These are phyloP conservation scores for Eimeria acervulina DNA, from an alignment of 169 alveolate genomes.

Conservation along the genomic window DNA sequence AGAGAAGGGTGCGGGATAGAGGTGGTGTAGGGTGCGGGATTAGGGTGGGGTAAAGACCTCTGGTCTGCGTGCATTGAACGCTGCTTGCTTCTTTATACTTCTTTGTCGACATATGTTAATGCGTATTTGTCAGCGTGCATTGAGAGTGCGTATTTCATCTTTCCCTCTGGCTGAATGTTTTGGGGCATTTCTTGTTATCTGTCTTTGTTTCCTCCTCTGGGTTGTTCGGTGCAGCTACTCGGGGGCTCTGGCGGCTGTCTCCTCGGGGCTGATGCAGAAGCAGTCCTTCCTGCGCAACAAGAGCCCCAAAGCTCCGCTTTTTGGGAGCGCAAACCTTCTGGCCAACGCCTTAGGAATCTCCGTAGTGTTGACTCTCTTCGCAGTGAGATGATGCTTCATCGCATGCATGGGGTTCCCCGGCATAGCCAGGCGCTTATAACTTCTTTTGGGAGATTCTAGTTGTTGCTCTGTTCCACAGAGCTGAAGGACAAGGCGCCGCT, in stretches of 20 bases:
- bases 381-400: not conserved
- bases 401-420: not conserved
- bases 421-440: not conserved
- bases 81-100: not conserved
- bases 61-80: not conserved
- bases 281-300: constrained; percentile 49
- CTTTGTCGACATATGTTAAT: not conserved
- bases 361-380: constrained; percentile 11
- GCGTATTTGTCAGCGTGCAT: not conserved
- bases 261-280: constrained; percentile 66
- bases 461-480: not conserved
- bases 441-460: not conserved
- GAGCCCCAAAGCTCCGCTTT: constrained; percentile 44
- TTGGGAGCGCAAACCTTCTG: constrained; percentile 24
- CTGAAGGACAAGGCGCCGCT: not conserved
- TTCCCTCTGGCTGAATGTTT: not conserved
- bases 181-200: not conserved
- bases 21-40: too few relatives aligned
- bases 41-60: too few relatives aligned
- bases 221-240: constrained; percentile 26
- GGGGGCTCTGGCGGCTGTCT: constrained; percentile 47
- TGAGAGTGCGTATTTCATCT: not conserved
- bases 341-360: constrained; percentile 24
- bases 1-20: not conserved
- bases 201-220: not conserved